Conservation (phyloP, 2,329 filamentous ascomycete genomes). For the Arthrobotrys entomopaga region DNA sequence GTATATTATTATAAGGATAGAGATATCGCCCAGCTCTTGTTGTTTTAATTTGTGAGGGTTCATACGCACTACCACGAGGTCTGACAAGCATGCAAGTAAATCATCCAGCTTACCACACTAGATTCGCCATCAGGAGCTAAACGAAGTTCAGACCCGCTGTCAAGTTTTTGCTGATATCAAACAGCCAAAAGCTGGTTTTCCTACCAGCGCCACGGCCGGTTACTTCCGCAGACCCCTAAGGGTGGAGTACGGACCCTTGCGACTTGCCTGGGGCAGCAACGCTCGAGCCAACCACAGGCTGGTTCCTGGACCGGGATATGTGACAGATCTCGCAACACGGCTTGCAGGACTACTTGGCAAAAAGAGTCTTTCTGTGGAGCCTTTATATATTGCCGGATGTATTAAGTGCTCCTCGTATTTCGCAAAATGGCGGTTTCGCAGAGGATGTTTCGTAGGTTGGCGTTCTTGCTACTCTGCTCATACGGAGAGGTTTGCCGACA, state of each 20-base stretch:
- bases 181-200: conserved; percentile 39
- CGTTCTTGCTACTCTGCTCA: conserved; percentile 26
- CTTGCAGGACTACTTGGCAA: conserved; percentile 26
- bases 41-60: conserved; percentile 12
- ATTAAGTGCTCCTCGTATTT: conserved; percentile 54
- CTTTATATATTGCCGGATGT: conserved; percentile 42
- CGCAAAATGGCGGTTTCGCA: conserved; percentile 28
- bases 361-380: conserved; percentile 50
- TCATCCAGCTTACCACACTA: conserved; percentile 39
- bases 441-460: neutral
- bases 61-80: conserved; percentile 30
- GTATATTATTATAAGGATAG: conserved; percentile 55
- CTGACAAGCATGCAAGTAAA: conserved; percentile 14
- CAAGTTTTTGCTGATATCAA: conserved; percentile 40
- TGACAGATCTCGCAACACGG: conserved; percentile 55
- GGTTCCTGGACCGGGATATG: conserved; percentile 55
- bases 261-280: conserved; percentile 10
- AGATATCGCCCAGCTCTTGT: conserved; percentile 23
- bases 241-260: conserved; percentile 26
- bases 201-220: conserved; percentile 46
- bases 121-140: conserved; percentile 12
- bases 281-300: conserved; percentile 45
- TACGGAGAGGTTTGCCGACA: conserved; percentile 53
- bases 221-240: conserved; percentile 48
- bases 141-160: conserved; percentile 24